A percentile compares a stretch with the other conserved stretches of the same genome.
Conservation (phyloP, 2,329 filamentous ascomycete genomes). For the Fusarium anguioides region DNA sequence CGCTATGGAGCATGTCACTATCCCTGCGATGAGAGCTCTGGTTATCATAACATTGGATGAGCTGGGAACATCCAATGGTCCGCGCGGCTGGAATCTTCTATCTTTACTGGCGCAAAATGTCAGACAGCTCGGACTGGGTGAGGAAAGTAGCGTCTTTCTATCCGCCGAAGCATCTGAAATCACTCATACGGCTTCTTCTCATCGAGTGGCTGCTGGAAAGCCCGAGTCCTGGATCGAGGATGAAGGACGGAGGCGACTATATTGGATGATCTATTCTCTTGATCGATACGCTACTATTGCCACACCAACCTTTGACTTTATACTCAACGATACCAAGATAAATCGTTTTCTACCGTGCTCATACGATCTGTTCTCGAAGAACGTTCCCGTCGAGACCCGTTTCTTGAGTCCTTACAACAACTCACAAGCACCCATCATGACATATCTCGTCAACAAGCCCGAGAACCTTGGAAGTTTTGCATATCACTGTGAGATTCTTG, state of each 20-base stretch:
- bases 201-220: slow-evolving; percentile 49
- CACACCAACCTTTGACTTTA: slow-evolving; percentile 55
- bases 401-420: slow-evolving; percentile 44
- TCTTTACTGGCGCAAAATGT: slow-evolving; percentile 54
- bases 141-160: slow-evolving; percentile 54
- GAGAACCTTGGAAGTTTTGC: slow-evolving; percentile 59
- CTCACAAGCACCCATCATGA: slow-evolving; percentile 38
- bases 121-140: slow-evolving; percentile 53
- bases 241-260: slow-evolving; percentile 55
- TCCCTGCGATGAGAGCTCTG: slow-evolving; percentile 53
- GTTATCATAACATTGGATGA: slow-evolving; percentile 57
- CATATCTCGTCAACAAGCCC: slow-evolving; percentile 51
- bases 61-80: slow-evolving; percentile 56
- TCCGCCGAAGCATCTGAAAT: slow-evolving; percentile 48
- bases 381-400: slow-evolving; percentile 57
- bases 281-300: slow-evolving; percentile 58
- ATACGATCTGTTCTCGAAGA: slow-evolving; percentile 58
- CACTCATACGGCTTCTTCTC: slow-evolving; percentile 50
- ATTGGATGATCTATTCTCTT: slow-evolving; percentile 59
- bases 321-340: slow-evolving; percentile 54
- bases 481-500: slow-evolving; percentile 58
- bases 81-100: slow-evolving; percentile 56
- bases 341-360: slow-evolving; percentile 56
- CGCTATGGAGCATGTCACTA: slow-evolving; percentile 55
- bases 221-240: slow-evolving; percentile 59